Evolutionary conservation across 306 rosid genomes (phyloP).

Genomic region (Cucurbita pepo): DNA sequence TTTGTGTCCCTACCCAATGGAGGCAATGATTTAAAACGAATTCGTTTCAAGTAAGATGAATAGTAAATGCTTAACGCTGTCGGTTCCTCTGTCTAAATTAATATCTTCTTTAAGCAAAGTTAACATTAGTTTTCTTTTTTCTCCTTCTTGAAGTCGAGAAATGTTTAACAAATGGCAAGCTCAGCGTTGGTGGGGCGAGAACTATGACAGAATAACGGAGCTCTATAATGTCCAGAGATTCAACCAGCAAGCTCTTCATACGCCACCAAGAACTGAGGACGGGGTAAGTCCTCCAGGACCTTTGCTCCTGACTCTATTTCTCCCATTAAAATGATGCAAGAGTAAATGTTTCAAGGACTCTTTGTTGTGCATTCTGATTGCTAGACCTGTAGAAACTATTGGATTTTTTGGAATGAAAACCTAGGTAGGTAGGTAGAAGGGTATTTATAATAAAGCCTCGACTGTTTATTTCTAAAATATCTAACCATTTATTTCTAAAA

Average conservation of each 20-base stretch:
- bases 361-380: too few species aligned
- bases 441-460: too few species aligned
- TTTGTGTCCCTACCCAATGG: constrained; percentile 84
- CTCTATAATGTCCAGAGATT: constrained; percentile 78
- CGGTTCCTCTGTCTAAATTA: background rate
- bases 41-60: constrained; percentile 60
- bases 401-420: too few species aligned
- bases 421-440: too few species aligned
- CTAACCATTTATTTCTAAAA: too few species aligned
- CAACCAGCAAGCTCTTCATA: constrained; percentile 55
- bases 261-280: constrained; percentile 67
- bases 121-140: constrained; percentile 12
- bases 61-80: background rate
- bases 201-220: constrained; percentile 78
- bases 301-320: background rate
- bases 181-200: constrained; percentile 95
- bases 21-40: constrained; percentile 73
- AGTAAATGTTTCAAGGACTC: background rate
- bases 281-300: constrained; percentile 33
- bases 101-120: constrained; percentile 4
- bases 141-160: constrained; percentile 56
- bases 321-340: background rate
- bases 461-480: too few species aligned
- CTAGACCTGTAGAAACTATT: too few species aligned
- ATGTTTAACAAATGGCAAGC: constrained; percentile 85